Conservation (phyloP, 352 stramenopile species). For the Vaucheria bursata region DNA sequence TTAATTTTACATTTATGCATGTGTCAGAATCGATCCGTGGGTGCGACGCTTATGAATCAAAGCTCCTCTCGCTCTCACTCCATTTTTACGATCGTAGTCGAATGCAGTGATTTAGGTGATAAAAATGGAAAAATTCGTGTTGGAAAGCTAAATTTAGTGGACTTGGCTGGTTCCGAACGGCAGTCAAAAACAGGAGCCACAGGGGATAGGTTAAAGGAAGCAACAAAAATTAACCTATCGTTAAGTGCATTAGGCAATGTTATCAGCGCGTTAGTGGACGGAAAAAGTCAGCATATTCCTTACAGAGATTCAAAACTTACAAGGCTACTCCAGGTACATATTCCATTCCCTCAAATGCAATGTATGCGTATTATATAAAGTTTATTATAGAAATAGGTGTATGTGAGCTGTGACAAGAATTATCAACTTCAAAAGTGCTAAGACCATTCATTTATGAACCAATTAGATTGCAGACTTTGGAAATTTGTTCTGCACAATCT, state of each 20-base stretch:
- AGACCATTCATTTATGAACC: too few species aligned
- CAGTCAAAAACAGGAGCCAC: slow-evolving; percentile 60
- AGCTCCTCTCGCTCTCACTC: slow-evolving; percentile 87
- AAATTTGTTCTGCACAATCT: too few species aligned
- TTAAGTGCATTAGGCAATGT: slow-evolving; percentile 84
- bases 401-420: too few species aligned
- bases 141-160: slow-evolving; percentile 91
- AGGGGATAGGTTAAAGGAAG: slow-evolving; percentile 72
- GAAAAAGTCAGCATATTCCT: slow-evolving; percentile 81
- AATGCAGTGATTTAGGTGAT: slow-evolving; percentile 68
- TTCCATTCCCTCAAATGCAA: too few species aligned
- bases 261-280: slow-evolving; percentile 66
- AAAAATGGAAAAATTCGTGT: slow-evolving; percentile 77
- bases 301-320: slow-evolving; percentile 93
- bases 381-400: too few species aligned
- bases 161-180: slow-evolving; percentile 73
- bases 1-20: too few species aligned
- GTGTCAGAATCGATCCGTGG: slow-evolving; percentile 86
- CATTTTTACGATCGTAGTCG: slow-evolving; percentile 91
- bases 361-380: too few species aligned
- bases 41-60: slow-evolving; percentile 89
- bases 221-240: slow-evolving; percentile 84
- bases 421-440: too few species aligned
- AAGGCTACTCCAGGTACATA: slow-evolving; percentile 82
- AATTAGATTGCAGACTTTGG: too few species aligned